phyloP scores from a whole-genome alignment of 2,329 filamentous ascomycete species.

The Ophiosphaerella herpotricha region DNA sequence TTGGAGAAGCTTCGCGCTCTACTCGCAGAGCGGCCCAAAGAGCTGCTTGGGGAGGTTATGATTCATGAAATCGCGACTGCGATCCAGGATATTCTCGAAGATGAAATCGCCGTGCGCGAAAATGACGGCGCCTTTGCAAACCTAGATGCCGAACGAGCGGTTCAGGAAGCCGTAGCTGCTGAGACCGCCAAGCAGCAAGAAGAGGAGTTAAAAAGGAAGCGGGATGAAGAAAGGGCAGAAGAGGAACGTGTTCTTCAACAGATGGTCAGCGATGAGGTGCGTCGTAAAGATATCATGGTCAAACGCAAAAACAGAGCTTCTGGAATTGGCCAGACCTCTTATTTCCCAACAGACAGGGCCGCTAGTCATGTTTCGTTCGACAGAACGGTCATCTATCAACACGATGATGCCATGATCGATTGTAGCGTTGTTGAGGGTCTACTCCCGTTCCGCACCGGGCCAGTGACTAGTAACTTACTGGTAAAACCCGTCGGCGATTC shows the following conservation, averaged over 20 bases:
- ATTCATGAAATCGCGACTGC: constrained; percentile 65
- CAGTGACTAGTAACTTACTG: constrained; percentile 70
- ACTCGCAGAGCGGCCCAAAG: constrained; percentile 70
- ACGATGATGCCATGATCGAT: constrained; percentile 63
- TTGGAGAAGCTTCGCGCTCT: constrained; percentile 72
- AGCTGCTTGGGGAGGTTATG: constrained; percentile 66
- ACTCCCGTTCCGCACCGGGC: constrained; percentile 67
- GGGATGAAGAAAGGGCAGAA: constrained; percentile 60
- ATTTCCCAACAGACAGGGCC: constrained; percentile 46
- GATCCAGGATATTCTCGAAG: constrained; percentile 75
- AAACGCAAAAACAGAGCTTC: constrained; percentile 60
- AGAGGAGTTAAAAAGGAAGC: constrained; percentile 47
- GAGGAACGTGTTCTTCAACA: constrained; percentile 72
- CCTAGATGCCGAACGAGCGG: constrained; percentile 84
- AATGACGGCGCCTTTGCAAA: constrained; percentile 79
- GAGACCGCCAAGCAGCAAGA: constrained; percentile 57
- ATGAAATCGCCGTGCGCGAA: constrained; percentile 78
- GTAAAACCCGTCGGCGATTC: constrained; percentile 68
- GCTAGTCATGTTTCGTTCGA: constrained; percentile 64
- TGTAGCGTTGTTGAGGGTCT: constrained; percentile 73
- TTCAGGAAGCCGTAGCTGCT: constrained; percentile 74
- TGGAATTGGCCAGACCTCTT: constrained; percentile 37
- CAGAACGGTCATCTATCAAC: constrained; percentile 65
- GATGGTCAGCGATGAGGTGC: constrained; percentile 74
- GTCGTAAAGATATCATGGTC: constrained; percentile 63